Evolutionary conservation across 345 rosid genomes (phyloP).

Genomic region (Syzygium grande): DNA sequence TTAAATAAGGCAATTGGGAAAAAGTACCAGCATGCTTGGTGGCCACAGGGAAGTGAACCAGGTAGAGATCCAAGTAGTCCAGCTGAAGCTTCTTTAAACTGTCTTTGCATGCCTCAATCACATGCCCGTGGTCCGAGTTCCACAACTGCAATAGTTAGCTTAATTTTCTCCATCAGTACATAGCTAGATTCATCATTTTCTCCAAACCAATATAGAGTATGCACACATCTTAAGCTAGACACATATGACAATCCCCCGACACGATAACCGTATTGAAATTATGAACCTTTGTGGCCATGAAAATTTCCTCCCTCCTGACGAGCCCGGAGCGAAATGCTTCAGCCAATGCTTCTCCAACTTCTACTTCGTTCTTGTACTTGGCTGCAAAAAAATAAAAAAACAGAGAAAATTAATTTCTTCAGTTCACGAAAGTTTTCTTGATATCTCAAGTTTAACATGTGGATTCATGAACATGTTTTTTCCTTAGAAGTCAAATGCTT

Average conservation of each 20-base stretch:
- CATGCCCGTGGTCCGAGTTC: conserved; percentile 93
- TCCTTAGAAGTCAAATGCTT: not conserved
- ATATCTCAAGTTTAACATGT: no score
- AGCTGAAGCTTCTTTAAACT: conserved; percentile 83
- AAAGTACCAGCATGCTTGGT: conserved; percentile 62
- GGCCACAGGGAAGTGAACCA: conserved; percentile 80
- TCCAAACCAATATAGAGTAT: not conserved
- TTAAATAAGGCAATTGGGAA: not conserved
- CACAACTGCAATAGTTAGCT: conserved; percentile 44
- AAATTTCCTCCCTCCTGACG: conserved; percentile 76
- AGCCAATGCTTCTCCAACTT: conserved; percentile 65
- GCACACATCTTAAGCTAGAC: not conserved
- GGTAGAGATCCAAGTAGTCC: conserved; percentile 81
- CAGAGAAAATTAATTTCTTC: not conserved
- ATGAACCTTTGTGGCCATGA: conserved; percentile 67
- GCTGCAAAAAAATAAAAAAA: conserved; percentile 28
- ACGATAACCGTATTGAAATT: not conserved
- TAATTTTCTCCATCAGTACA: not conserved
- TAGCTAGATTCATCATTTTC: not conserved
- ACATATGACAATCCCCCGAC: not conserved
- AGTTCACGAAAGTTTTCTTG: no score
- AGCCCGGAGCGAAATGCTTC: conserved; percentile 57
- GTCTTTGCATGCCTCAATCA: conserved; percentile 73
- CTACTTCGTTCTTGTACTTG: conserved; percentile 61
- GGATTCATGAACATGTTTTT: no score